Evolutionary conservation across 2,329 filamentous ascomycete genomes (phyloP), one percentile per base, ranked within the genome.

Genomic region (Metarhizium humberi): DNA sequence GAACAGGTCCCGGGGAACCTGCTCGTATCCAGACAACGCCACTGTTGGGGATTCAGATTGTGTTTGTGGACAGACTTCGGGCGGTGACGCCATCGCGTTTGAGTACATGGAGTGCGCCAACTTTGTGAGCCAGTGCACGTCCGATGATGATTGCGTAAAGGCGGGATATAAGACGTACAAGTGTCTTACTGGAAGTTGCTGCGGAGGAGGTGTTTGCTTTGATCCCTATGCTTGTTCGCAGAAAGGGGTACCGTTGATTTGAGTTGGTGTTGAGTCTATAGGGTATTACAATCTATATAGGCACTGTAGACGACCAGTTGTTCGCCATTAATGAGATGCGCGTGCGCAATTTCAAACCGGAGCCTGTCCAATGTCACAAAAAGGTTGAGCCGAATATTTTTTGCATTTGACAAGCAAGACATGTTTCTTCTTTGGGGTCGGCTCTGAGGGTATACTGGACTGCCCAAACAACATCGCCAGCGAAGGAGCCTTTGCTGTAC

Each of bases 141-240:
- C 54, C 3, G 66, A 68, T 40, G 56, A 55, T 0, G 66, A 67
- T 14, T 72, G 69, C 50, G 58, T 57, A 5, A 56, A 49, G 1
- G 59, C 64, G 16, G 64, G 62, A 0, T 58, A 66, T 8, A 45
- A 56, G 11, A 62, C 59, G 3, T 66, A 63, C 55, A 57, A 69
- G 43, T 72, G 69, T 45, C 36, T 72, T 50, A 65, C 59, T 10
- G 69, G 68, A n/a, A 71, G 66, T 53, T 72, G 69, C 50, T 72
- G 69, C 45, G 68, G 65, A 1, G 58, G 59, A 1, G 69, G 69
- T 2, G 67, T 72, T 4, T 72, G 69, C 52, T 63, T 71, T 56
- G 67, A 72, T 61, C 66, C 67, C 6, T 70, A 65, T 56, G 66
- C 67, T 55, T 72, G 69, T 56, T 69, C 69, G 3, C 65, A 69